Percentiles rank a stretch among this genome's conserved stretches.
phyloP scores from a whole-genome alignment of 2,329 filamentous ascomycete species.

The Penicillium sp. region DNA sequence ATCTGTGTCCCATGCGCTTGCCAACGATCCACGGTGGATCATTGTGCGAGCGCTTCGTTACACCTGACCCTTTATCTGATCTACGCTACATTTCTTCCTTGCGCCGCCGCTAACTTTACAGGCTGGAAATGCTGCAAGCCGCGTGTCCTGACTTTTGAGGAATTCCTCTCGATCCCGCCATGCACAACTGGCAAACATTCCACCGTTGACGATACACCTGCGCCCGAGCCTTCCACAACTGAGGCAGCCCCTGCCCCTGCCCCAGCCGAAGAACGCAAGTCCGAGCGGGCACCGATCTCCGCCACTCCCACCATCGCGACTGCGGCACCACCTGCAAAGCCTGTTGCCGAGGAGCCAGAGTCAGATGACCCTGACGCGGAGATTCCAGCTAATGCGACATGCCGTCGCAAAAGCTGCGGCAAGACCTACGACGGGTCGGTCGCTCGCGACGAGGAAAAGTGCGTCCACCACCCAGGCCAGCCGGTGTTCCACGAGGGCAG shows the following conservation, averaged over 20 bases:
- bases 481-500: slow-evolving; percentile 97
- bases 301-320: slow-evolving; percentile 29
- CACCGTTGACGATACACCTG: slow-evolving; percentile 70
- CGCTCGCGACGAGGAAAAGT: slow-evolving; percentile 67
- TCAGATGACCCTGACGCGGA: slow-evolving; percentile 74
- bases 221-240: slow-evolving; percentile 41
- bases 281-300: slow-evolving; percentile 24
- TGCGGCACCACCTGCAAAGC: slow-evolving; percentile 31
- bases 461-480: slow-evolving; percentile 81
- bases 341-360: slow-evolving; percentile 64
- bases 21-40: slow-evolving; percentile 12
- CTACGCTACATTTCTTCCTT: not conserved
- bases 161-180: slow-evolving; percentile 88
- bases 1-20: slow-evolving; percentile 11
- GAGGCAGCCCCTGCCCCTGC: slow-evolving; percentile 27
- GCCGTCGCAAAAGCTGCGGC: slow-evolving; percentile 73
- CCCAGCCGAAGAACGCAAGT: slow-evolving; percentile 18
- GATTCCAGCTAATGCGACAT: slow-evolving; percentile 70
- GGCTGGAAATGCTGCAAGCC: slow-evolving; percentile 99
- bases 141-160: slow-evolving; percentile 93
- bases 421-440: slow-evolving; percentile 58
- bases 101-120: slow-evolving; percentile 39
- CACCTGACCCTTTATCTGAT: not conserved
- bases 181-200: slow-evolving; percentile 93
- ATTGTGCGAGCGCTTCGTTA: not conserved